A percentile compares a stretch with the other conserved stretches of the same genome.
These are phyloP conservation scores for Dryas octopetala DNA, from an alignment of 306 rosid species.

Conservation along the genomic window DNA sequence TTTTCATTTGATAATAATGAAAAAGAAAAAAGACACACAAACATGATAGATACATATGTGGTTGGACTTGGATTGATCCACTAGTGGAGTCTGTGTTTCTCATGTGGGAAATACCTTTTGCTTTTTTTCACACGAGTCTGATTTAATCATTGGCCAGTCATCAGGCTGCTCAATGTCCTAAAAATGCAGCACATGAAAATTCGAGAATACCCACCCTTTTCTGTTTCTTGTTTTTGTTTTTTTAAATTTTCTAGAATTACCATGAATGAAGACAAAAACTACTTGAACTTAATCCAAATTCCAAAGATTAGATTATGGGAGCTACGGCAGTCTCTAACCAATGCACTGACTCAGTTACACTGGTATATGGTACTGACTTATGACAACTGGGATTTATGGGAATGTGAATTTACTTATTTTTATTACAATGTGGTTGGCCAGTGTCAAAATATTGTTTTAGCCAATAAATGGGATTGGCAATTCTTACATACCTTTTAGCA, in stretches of 20 bases:
- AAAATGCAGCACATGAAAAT: not conserved
- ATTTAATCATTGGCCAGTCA: conserved; percentile 1
- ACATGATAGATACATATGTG: not conserved
- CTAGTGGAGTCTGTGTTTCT: not conserved
- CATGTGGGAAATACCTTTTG: not conserved
- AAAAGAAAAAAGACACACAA: not conserved
- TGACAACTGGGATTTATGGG: not conserved
- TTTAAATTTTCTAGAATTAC: not conserved
- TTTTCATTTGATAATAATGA: not conserved
- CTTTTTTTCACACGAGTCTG: not conserved
- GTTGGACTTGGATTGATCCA: not conserved
- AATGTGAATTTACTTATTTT: not conserved
- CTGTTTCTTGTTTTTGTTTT: not conserved
- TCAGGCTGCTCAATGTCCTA: not conserved
- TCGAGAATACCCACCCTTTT: not conserved
- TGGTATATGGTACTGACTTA: not conserved
- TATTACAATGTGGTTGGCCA: not conserved
- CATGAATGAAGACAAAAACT: not conserved
- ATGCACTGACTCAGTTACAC: conserved; percentile 3
- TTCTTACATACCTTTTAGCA: not conserved
- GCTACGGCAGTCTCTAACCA: conserved; percentile 9
- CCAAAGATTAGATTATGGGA: not conserved
- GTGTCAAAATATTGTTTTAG: too few species aligned
- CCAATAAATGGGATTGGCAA: too few species aligned
- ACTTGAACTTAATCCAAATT: conserved; percentile 6